Conservation (phyloP, 352 stramenopile genomes). For the Globisporangium rhizosaccharum region DNA sequence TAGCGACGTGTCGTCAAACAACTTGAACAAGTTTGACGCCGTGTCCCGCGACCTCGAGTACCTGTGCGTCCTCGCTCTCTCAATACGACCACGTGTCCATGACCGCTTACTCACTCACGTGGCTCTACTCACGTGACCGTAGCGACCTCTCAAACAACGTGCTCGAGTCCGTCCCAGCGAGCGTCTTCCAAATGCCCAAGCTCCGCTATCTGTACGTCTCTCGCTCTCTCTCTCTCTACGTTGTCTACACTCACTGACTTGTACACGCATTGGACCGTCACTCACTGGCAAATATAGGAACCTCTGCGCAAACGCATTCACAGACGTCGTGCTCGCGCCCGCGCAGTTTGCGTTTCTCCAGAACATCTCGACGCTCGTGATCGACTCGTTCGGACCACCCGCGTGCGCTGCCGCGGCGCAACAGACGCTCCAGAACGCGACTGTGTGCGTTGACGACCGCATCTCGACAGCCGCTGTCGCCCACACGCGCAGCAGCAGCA, state of each 20-base stretch:
- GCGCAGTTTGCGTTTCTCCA: conserved; percentile 10
- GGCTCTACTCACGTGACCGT: background rate
- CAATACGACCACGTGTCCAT: too few species aligned
- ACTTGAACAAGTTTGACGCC: conserved; percentile 10
- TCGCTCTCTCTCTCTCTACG: too few species aligned
- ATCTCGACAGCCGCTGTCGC: background rate
- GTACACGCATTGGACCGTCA: too few species aligned
- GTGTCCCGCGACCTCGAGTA: conserved; percentile 8
- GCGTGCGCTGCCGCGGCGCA: background rate
- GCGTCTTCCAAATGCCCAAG: conserved; percentile 10
- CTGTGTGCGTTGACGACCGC: conserved; percentile 2
- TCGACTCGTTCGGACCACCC: conserved; percentile 8
- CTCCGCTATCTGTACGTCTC: conserved; percentile 11
- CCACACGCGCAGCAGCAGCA: background rate
- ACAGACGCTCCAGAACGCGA: conserved; percentile 1
- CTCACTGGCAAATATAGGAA: background rate
- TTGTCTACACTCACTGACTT: too few species aligned
- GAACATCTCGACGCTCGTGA: conserved; percentile 3
- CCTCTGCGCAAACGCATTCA: conserved; percentile 12
- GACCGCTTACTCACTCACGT: too few species aligned
- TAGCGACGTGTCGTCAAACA: conserved; percentile 16
- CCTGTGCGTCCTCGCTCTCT: conserved; percentile 1
- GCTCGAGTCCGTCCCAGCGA: conserved; percentile 6
- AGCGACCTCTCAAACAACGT: conserved; percentile 16
- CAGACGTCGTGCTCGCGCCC: background rate